These are phyloP conservation scores for Epichloe aotearoae DNA, from an alignment of 2,329 filamentous ascomycete species.

Conservation along the genomic window DNA sequence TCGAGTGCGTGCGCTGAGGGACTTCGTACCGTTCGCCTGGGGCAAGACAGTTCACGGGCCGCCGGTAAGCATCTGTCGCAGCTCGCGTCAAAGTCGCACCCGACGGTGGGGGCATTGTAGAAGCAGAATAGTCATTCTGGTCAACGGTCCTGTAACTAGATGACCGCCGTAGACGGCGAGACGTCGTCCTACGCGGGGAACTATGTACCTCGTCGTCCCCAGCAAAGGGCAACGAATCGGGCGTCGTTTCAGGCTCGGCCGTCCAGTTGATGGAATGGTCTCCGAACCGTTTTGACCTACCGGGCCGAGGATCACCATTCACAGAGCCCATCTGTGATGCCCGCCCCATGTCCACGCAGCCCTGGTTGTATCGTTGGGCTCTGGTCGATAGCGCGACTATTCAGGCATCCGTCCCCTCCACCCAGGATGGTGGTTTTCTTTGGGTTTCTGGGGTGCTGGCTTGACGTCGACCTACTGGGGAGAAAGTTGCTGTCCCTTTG, in stretches of 20 bases:
- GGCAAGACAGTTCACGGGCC: slow-evolving; percentile 15
- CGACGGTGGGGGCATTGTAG: slow-evolving; percentile 16
- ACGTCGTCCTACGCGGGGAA: slow-evolving; percentile 16
- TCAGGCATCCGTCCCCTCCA: slow-evolving; percentile 1
- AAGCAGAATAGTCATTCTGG: slow-evolving; percentile 10
- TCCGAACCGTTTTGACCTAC: slow-evolving; percentile 15
- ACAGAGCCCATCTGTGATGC: slow-evolving; percentile 18
- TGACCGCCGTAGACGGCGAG: slow-evolving; percentile 10
- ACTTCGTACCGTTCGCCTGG: slow-evolving; percentile 10
- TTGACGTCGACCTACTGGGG: neutral
- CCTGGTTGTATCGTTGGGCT: slow-evolving; percentile 14
- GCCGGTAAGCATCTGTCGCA: slow-evolving; percentile 18
- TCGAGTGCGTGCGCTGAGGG: slow-evolving; percentile 4
- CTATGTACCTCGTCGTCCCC: slow-evolving; percentile 19
- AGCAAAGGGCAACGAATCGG: slow-evolving; percentile 17
- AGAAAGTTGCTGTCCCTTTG: neutral
- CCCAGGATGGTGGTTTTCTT: slow-evolving; percentile 3
- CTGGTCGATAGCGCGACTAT: slow-evolving; percentile 7
- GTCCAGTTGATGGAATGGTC: slow-evolving; percentile 8
- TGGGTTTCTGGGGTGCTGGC: neutral
- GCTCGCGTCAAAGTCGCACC: slow-evolving; percentile 10
- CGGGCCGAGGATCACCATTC: slow-evolving; percentile 14
- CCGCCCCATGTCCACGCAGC: slow-evolving; percentile 17
- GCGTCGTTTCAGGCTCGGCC: slow-evolving; percentile 7
- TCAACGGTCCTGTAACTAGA: slow-evolving; percentile 14